phyloP scores from a whole-genome alignment of 345 rosid species.

The Turritis glabra region DNA sequence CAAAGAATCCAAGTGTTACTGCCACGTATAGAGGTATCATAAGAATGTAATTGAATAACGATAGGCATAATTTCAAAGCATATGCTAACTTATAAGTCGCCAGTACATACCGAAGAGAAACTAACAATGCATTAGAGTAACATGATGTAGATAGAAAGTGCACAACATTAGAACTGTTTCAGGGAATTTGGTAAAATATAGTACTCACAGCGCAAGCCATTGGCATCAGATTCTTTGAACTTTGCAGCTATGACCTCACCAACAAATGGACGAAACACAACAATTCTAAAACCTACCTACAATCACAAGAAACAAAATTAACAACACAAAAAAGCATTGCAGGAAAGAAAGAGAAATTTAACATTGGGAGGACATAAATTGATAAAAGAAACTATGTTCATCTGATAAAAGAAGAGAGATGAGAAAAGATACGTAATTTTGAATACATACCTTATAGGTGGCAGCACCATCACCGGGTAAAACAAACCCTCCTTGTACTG shows the following conservation, averaged over 20 bases:
- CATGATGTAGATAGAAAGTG: background rate
- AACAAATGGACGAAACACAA: conserved; percentile 85
- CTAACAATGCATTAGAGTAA: background rate
- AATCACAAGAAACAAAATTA: background rate
- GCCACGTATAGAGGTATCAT: conserved; percentile 34
- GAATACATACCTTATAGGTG: conserved; percentile 63
- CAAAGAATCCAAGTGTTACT: conserved; percentile 95
- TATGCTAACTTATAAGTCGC: background rate
- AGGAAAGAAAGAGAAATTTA: background rate
- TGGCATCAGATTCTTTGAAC: conserved; percentile 69
- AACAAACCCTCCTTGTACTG: conserved; percentile 70
- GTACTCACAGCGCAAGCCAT: conserved; percentile 79
- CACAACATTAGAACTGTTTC: background rate
- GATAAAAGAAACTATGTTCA: background rate
- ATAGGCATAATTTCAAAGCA: background rate
- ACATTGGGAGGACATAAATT: background rate
- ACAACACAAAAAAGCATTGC: background rate
- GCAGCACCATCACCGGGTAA: conserved; percentile 87
- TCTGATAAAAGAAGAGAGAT: background rate
- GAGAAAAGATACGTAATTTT: background rate
- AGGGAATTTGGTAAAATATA: background rate
- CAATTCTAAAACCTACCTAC: conserved; percentile 73
- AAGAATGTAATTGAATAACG: background rate
- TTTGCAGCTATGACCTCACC: conserved; percentile 78
- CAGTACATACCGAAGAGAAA: background rate